A percentile compares a stretch with the other conserved stretches of the same genome.
Evolutionary conservation across 331 rosid genomes (phyloP).

Genomic region (Acacia pycnantha): DNA sequence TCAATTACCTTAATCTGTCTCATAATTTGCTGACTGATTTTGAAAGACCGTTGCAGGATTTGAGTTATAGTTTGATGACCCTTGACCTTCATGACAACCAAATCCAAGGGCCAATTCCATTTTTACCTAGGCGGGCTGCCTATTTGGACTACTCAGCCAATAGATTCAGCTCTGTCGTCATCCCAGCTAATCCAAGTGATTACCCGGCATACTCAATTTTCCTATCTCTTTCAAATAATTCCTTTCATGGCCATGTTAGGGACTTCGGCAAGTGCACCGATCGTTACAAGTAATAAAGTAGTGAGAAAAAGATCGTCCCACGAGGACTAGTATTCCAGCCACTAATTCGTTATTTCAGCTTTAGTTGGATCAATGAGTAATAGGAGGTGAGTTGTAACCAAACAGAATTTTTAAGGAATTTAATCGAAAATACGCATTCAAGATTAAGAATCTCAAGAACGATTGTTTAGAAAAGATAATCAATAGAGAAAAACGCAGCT

Average conservation of each 20-base stretch:
- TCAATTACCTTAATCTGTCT: conserved; percentile 33
- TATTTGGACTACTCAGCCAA: conserved; percentile 46
- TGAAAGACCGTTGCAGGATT: conserved; percentile 29
- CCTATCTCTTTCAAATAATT: conserved; percentile 55
- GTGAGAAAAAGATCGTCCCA: too few species aligned
- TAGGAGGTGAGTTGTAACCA: too few species aligned
- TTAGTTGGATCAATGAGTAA: too few species aligned
- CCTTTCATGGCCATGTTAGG: conserved; percentile 23
- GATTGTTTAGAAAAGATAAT: too few species aligned
- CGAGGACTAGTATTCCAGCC: too few species aligned
- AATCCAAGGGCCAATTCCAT: conserved; percentile 27
- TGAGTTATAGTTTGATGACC: background rate
- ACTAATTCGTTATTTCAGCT: too few species aligned
- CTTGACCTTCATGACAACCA: conserved; percentile 57
- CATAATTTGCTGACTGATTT: conserved; percentile 36
- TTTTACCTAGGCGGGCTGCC: background rate
- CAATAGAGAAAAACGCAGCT: too few species aligned
- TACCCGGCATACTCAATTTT: background rate
- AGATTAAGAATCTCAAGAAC: too few species aligned
- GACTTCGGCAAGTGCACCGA: too few species aligned
- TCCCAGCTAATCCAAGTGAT: conserved; percentile 23
- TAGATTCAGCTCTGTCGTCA: conserved; percentile 11
- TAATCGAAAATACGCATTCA: too few species aligned
- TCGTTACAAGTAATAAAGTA: too few species aligned
- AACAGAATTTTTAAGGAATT: too few species aligned